Evolutionary conservation across 2,329 filamentous ascomycete genomes (phyloP), one percentile per base, ranked within the genome.

Genomic region (Dothidotthia symphoricarpi): DNA sequence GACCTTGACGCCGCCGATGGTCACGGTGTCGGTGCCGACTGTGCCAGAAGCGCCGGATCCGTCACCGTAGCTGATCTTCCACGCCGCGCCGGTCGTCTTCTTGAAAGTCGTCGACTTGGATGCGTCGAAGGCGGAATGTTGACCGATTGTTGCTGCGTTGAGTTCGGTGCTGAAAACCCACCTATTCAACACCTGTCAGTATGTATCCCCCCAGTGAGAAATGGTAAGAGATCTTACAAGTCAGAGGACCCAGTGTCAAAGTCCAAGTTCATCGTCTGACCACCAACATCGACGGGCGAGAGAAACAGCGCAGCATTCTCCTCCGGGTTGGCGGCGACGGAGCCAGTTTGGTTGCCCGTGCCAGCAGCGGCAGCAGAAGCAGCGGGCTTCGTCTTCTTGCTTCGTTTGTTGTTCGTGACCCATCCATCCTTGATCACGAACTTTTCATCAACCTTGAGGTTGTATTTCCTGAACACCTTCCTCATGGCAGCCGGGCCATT

Each of bases 221-320:
- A 8, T 15, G 15, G 19, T 5, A 28, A 34, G 11, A 1, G 17
- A 32, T 32, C 76, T 59, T 73, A 80, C 70, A 86, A 74, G 64
- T 88, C 85, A 10, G 84, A 78, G 2, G 83, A 87, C 39, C 85
- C 85, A n/a, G 82, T 84, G 65, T 88, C 85, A 58, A 88, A 86
- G 61, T 86, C 80, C 60, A 88, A 68, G 56, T 81, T 79, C 40
- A 88, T 55, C 4, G 73, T 76, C 67, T 88, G 84, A 4, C 81
- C 82, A 43, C 85, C 85, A 47, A 88, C 77, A n/a, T 61, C 75
- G 35, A 88, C 80, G 0, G 82, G 82, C 1, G 81, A 77, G 10
- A 90, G 74, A 55, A 86, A 90, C 42, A 87, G 80, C 31, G 78
- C 73, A 55, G 86, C 85, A 51, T 82, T 80, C 29, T 75, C 67